Conservation (phyloP, 306 rosid species). For the Inga leiocalycina region DNA sequence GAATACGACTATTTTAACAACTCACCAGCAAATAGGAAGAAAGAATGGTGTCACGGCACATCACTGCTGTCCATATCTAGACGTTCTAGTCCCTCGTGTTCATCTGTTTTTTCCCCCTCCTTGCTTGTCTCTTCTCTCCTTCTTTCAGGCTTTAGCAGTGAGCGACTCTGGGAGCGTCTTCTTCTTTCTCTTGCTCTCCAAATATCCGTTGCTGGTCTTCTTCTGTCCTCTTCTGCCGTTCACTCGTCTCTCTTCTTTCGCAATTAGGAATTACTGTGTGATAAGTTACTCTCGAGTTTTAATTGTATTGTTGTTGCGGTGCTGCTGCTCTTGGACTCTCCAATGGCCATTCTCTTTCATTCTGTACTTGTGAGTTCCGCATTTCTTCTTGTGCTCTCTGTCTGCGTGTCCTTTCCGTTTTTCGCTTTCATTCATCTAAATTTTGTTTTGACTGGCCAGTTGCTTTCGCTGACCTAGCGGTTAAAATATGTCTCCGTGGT, state of each 20-base stretch:
- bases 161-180: slow-evolving; percentile 14
- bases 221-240: not conserved
- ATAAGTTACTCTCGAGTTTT: not conserved
- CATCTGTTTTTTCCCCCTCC: not conserved
- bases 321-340: slow-evolving; percentile 22
- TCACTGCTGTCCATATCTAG: slow-evolving; percentile 12
- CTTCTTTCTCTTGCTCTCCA: not conserved
- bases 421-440: not conserved
- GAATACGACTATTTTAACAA: not conserved
- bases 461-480: not conserved
- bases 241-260: not conserved
- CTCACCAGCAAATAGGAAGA: not conserved
- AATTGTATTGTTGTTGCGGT: not conserved
- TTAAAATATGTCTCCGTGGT: not conserved
- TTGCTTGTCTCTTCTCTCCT: not conserved
- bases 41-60: not conserved
- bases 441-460: not conserved
- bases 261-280: not conserved
- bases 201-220: not conserved
- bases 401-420: not conserved
- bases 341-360: slow-evolving; percentile 29
- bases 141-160: slow-evolving; percentile 12
- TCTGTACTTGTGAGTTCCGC: slow-evolving; percentile 37
- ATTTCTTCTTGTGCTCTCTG: not conserved
- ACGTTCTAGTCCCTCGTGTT: not conserved